phyloP scores from a whole-genome alignment of 371 early-diverging fungal genomes.

The Dichotomocladium elegans region DNA sequence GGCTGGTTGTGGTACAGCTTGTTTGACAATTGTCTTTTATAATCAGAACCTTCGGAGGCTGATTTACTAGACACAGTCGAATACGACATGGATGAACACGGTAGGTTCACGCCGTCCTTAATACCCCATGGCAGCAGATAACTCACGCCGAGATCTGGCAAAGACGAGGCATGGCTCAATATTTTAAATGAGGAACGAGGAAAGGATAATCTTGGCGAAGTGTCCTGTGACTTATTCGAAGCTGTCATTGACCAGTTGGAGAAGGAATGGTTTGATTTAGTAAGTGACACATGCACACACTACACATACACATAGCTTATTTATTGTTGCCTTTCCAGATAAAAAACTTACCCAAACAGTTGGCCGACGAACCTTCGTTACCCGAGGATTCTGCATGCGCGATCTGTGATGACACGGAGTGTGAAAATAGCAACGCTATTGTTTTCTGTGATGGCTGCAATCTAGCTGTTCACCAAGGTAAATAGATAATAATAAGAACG shows the following conservation, averaged over 20 bases:
- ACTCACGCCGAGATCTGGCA: background rate
- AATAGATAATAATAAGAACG: background rate
- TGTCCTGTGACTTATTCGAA: slow-evolving; percentile 76
- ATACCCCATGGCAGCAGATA: background rate
- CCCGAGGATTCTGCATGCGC: slow-evolving; percentile 88
- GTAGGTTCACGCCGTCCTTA: slow-evolving; percentile 27
- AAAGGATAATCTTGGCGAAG: slow-evolving; percentile 48
- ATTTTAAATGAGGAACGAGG: slow-evolving; percentile 64
- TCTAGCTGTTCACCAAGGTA: slow-evolving; percentile 96
- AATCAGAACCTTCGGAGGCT: slow-evolving; percentile 74
- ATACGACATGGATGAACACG: slow-evolving; percentile 98
- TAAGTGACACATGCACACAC: slow-evolving; percentile 26
- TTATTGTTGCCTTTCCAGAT: slow-evolving; percentile 14
- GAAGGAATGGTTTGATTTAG: slow-evolving; percentile 95
- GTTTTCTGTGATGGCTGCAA: slow-evolving; percentile 99
- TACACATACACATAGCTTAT: background rate
- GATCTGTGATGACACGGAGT: slow-evolving; percentile 94
- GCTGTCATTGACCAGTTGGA: slow-evolving; percentile 87
- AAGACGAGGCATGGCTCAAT: slow-evolving; percentile 75
- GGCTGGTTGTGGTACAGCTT: background rate
- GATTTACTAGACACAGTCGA: slow-evolving; percentile 81
- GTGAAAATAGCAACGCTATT: slow-evolving; percentile 96
- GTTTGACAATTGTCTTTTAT: background rate
- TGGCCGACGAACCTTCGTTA: slow-evolving; percentile 21
- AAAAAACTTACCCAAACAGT: slow-evolving; percentile 39